Conservation (phyloP, 352 stramenopile genomes). For the Phytopythium aichiense region DNA sequence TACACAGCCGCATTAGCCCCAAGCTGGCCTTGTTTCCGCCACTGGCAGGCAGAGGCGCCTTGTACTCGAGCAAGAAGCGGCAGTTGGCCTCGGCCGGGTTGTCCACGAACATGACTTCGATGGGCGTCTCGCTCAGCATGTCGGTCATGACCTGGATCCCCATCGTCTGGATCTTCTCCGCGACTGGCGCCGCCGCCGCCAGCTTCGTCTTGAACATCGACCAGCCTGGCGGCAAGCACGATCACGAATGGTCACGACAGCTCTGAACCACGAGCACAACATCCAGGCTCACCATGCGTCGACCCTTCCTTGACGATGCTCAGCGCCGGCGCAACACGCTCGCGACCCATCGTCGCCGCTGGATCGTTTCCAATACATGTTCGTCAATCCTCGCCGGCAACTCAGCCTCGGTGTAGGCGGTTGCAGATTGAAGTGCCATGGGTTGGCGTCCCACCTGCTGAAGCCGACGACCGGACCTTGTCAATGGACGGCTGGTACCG, state of each 20-base stretch:
- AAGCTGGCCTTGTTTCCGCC: conserved; percentile 23
- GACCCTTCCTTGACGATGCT: conserved; percentile 68
- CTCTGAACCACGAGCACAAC: not conserved
- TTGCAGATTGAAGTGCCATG: not conserved
- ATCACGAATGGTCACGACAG: not conserved
- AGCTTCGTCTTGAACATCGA: conserved; percentile 78
- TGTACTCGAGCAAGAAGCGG: conserved; percentile 61
- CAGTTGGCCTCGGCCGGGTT: conserved; percentile 34
- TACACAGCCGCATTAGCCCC: conserved; percentile 47
- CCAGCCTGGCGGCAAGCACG: conserved; percentile 26
- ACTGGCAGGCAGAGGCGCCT: conserved; percentile 11
- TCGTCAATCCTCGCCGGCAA: not conserved
- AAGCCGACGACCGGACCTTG: conserved; percentile 67
- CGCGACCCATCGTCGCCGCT: conserved; percentile 41
- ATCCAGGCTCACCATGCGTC: conserved; percentile 31
- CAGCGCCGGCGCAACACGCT: conserved; percentile 45
- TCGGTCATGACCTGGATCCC: conserved; percentile 68
- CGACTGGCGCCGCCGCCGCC: conserved; percentile 62
- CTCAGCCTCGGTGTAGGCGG: too few species aligned
- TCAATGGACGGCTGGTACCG: conserved; percentile 77
- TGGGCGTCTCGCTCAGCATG: conserved; percentile 52
- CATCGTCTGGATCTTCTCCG: conserved; percentile 72
- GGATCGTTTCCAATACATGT: conserved; percentile 2
- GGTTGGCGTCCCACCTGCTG: conserved; percentile 28
- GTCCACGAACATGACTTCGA: conserved; percentile 54